Evolutionary conservation across 768 basidiomycete species (phyloP), one percentile per base, ranked within the genome.

Genomic region (Chlorophyllum brunneum): DNA sequence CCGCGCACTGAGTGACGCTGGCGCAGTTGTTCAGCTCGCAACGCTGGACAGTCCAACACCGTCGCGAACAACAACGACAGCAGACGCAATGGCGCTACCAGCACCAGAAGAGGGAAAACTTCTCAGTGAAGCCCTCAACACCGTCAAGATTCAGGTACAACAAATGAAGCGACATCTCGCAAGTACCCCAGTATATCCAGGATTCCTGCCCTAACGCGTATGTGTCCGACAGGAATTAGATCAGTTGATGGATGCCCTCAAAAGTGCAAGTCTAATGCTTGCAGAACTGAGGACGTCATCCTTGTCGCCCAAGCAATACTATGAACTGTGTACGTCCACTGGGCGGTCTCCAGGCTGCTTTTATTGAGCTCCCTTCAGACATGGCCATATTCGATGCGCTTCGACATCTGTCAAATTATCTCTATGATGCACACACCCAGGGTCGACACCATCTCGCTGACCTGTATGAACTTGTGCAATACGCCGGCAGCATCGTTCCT

Each of bases 391-490:
- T 98, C 69, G 97, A 99, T 65, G 93, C 93, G 34, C 78, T 99
- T 44, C 82, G 95, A 60, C 87, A 98, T 65, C 83, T 99, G 48
- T 90, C 93, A 24, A 95, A 93, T 65, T 98, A 98, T 69, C 84
- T 99, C 55, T 94, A 92, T 62, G 97, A 98, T 55, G 95, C 95
- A 2, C 97, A 99, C 70, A 85, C 82, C 20, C 83, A 88, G 54
- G 85, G 87, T 44, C 82, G 87, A 65, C 95, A 99, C 66, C 97
- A 98, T 60, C 82, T 99, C 53, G 97, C 97, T 40, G 97, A 99
- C 77, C 78, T 99, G 38, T 99, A 99, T 71, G 97, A 99, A 67
- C 83, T 98, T 57, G 97, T 99, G n/a, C 97, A 99, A 81, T 99
- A 95, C 66, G 93, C 93, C 30, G 92, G 93, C 65, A 95, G 95